Evolutionary conservation across 306 rosid species (phyloP), one percentile per base, ranked within the genome.

Genomic region (Cicer judaicum): DNA sequence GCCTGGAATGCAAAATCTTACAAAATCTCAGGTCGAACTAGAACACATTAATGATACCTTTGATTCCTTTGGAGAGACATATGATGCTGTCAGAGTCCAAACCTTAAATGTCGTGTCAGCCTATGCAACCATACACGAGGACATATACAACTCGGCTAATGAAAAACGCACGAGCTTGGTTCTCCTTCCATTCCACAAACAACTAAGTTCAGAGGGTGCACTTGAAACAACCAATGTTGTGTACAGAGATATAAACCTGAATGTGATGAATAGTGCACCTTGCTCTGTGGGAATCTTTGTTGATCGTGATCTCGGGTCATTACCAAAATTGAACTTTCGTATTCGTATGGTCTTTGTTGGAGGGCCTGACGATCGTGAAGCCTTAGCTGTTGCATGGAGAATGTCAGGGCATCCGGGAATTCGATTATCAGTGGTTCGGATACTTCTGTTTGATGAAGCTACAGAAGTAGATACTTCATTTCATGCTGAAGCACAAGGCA

Each of bases 321-420:
- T 56, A 1, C 41, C 81, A 0, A 57, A 73, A 49, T 7, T 0
- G 13, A 46, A 46, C 5, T 10, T 76, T 1, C 76, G 2, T 15
- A 12, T 80, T 46, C 7, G 21, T 15, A 57, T 80, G 82, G 0
- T 84, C 46, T 84, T 84, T 81, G 74, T 80, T 40, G 87, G 87
- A 0, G 84, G 97, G 1, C 78, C 86, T 2, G 93, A 87, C 18
- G 97, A 89, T 14, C 82, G 88, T 6, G 90, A 87, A 76, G 97
- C 97, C 9, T 55, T 87, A 1, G 84, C 88, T 5, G 71, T 87
- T 54, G 87, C 89, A 38, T 72, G 80, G 87, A 83, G 90, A 46
- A 87, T 91, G 87, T 78, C 84, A 0, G 72, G 66, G 13, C 76
- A 83, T 60, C 87, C 90, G 0, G 11, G 40, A 16, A 70, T 84